Base-by-base conservation (phyloP, 2,329 filamentous ascomycete genomes). In the Aureobasidium leucospermi region DNA sequence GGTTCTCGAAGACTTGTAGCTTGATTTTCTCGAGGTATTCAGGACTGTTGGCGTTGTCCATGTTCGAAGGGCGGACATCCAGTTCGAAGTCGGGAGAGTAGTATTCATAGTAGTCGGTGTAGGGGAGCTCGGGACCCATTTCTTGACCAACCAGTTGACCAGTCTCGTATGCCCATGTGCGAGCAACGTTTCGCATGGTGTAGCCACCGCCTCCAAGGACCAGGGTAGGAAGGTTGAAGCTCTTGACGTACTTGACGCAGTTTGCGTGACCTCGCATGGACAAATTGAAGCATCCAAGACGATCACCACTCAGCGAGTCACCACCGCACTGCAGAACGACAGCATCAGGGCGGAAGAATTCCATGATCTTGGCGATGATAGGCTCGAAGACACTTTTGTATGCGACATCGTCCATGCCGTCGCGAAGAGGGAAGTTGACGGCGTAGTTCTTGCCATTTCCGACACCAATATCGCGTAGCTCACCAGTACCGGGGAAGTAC, bases 41-140 rank as follows among this genome's bases (percentile, higher is more conserved):
- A 63, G 76, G 79, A 4, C 83, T 85, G 66, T 88, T 88, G 29
- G 84, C 83, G 65, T 88, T 88, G 67, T 88, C 85, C 85, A 88
- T 88, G 66, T 88, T 88, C 2, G 84, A 87, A 0, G 85, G 83
- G 29, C 84, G 81, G 16, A 88, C 85, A 66, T 87, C 83, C 43
- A 88, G 78, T 70, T 88, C 84, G 68, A 86, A 88, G 67, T 88
- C 85, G 2, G 85, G 85, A 6, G 81, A 84, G 68, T 87, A 88
- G 68, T 88, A 88, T 78, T 87, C 85, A 69, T 97, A 97, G 74
- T 97, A 97, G 77, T 97, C 93, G 64, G 96, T 97, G 74, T 91
- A 97, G 0, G 93, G 93, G 42, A 97, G 80, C n/a, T 89, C 86
- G 5, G 87, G 81, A 10, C 85, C 81, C 81, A 97, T 89, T 32